Evolutionary conservation across 768 basidiomycete genomes (phyloP).

Genomic region (Coprinopsis cinerea): DNA sequence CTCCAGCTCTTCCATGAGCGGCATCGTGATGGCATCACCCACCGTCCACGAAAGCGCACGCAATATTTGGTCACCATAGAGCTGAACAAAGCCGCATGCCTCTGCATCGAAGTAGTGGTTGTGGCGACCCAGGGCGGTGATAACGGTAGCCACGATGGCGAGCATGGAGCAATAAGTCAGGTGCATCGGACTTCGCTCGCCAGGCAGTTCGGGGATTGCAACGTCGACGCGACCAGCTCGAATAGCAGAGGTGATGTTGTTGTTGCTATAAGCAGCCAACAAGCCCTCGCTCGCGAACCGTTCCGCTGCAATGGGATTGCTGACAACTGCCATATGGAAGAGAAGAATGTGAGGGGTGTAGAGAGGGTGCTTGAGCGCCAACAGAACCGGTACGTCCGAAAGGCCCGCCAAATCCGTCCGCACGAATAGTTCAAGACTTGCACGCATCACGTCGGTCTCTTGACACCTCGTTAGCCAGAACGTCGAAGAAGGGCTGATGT

Average conservation of each 20-base stretch:
- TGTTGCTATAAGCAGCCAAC: constrained; percentile 77
- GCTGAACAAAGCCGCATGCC: constrained; percentile 77
- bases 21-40: constrained; percentile 67
- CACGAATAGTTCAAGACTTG: constrained; percentile 68
- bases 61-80: constrained; percentile 77
- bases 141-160: constrained; percentile 67
- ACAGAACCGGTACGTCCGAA: constrained; percentile 58
- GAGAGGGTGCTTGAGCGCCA: constrained; percentile 57
- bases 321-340: constrained; percentile 83
- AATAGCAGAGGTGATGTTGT: constrained; percentile 69
- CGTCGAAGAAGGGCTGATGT: constrained; percentile 61
- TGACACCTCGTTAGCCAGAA: constrained; percentile 79
- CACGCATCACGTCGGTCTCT: constrained; percentile 71
- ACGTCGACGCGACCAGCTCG: constrained; percentile 70
- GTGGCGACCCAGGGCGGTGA: constrained; percentile 54
- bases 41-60: constrained; percentile 79
- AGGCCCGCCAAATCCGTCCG: constrained; percentile 65
- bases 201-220: constrained; percentile 60
- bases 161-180: constrained; percentile 81
- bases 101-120: constrained; percentile 82
- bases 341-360: constrained; percentile 76
- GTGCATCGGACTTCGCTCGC: constrained; percentile 76
- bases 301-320: constrained; percentile 73
- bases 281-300: constrained; percentile 80
- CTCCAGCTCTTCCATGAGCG: constrained; percentile 79